Conservation (phyloP, 768 basidiomycete genomes). For the Austroboletus festivus region DNA sequence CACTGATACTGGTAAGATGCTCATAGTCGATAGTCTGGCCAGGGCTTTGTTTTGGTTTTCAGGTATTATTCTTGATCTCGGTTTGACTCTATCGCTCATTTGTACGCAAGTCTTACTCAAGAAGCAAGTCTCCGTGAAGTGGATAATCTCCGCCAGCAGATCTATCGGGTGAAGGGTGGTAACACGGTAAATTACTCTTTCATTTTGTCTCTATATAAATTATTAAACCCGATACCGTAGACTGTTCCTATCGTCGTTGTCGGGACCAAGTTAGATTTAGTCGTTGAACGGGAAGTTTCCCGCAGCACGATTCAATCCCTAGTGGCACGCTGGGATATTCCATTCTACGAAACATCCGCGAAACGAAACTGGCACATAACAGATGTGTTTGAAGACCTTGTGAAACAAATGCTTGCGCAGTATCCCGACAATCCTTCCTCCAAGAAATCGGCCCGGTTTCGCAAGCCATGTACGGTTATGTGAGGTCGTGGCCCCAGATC, state of each 20-base stretch:
- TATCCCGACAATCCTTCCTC: constrained; percentile 52
- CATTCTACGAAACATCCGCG: constrained; percentile 85
- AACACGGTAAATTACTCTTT: constrained; percentile 45
- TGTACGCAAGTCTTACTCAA: constrained; percentile 61
- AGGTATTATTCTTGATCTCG: constrained; percentile 43
- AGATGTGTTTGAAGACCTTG: constrained; percentile 75
- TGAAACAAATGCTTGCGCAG: constrained; percentile 67
- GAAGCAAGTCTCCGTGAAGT: constrained; percentile 80
- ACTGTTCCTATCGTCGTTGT: constrained; percentile 79
- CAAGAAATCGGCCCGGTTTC: constrained; percentile 28
- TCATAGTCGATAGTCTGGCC: constrained; percentile 46
- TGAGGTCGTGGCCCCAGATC: constrained; percentile 22
- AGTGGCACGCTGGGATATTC: constrained; percentile 64
- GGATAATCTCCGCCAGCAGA: constrained; percentile 76
- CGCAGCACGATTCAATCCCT: constrained; percentile 60
- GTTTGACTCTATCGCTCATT: background rate
- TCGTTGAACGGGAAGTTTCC: constrained; percentile 76
- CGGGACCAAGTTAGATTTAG: constrained; percentile 81
- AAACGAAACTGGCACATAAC: constrained; percentile 78
- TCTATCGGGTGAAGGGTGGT: constrained; percentile 73
- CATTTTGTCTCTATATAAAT: background rate
- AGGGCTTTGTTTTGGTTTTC: constrained; percentile 82
- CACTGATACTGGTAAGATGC: background rate
- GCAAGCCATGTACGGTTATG: constrained; percentile 37
- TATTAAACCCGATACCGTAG: constrained; percentile 31